A percentile compares a stretch with the other conserved stretches of the same genome.
phyloP scores from a whole-genome alignment of 1,284 basidiomycete species.

The Trichosporon inkin region DNA sequence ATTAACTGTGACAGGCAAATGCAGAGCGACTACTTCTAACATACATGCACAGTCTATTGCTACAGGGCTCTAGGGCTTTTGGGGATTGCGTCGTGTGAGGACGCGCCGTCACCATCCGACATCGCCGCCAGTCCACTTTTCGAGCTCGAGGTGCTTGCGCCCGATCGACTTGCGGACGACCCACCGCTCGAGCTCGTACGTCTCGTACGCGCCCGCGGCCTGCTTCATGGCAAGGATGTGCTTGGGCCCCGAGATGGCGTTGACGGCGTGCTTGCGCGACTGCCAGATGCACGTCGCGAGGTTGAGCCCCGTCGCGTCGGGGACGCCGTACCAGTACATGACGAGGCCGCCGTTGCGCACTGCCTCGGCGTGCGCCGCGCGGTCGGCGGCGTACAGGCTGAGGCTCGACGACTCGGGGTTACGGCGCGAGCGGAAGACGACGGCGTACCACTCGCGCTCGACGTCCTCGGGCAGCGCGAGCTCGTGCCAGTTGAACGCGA shows the following conservation, averaged over 20 bases:
- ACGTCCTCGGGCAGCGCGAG: slow-evolving; percentile 49
- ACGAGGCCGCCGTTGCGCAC: slow-evolving; percentile 68
- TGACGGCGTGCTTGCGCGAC: slow-evolving; percentile 65
- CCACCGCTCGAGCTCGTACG: slow-evolving; percentile 72
- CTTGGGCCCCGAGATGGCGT: slow-evolving; percentile 71
- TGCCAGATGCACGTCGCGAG: slow-evolving; percentile 95
- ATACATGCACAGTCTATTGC: slow-evolving; percentile 7
- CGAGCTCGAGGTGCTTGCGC: slow-evolving; percentile 59
- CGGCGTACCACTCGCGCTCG: slow-evolving; percentile 77
- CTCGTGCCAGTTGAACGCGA: slow-evolving; percentile 83
- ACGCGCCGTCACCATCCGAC: slow-evolving; percentile 57
- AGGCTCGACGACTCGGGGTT: slow-evolving; percentile 49
- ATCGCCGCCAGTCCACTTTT: slow-evolving; percentile 62
- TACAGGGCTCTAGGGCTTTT: slow-evolving; percentile 2
- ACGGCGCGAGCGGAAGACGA: slow-evolving; percentile 78
- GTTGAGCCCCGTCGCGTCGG: slow-evolving; percentile 71
- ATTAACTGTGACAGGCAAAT: background rate
- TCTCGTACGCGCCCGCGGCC: slow-evolving; percentile 69
- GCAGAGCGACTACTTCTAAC: background rate
- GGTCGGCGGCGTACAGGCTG: slow-evolving; percentile 78
- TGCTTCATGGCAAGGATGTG: slow-evolving; percentile 78
- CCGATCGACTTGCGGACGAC: slow-evolving; percentile 64
- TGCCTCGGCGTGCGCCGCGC: slow-evolving; percentile 82
- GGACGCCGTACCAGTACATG: slow-evolving; percentile 90
- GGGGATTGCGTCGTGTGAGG: background rate